A percentile compares a stretch with the other conserved stretches of the same genome.
Conservation (phyloP, 1,284 basidiomycete species). For the Leccinum ponderosum region DNA sequence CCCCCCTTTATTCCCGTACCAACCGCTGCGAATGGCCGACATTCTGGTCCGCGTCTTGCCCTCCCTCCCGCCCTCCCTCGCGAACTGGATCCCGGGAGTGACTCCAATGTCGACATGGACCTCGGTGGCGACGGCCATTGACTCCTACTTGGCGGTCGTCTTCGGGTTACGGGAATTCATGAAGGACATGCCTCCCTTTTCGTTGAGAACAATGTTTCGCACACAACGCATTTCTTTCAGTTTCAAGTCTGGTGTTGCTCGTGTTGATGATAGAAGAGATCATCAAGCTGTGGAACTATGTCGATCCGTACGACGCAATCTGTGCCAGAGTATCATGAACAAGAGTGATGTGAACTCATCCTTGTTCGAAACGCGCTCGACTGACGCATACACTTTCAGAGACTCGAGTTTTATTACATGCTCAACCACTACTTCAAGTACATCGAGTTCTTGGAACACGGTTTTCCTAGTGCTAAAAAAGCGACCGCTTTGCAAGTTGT, state of each 20-base stretch:
- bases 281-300: conserved; percentile 66
- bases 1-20: neutral
- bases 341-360: conserved; percentile 50
- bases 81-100: conserved; percentile 66
- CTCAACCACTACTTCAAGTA: conserved; percentile 98
- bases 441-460: conserved; percentile 92
- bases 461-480: conserved; percentile 97
- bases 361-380: conserved; percentile 1
- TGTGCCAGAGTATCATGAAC: conserved; percentile 84
- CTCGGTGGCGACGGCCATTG: conserved; percentile 69
- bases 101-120: conserved; percentile 82
- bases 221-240: conserved; percentile 86
- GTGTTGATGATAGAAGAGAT: conserved; percentile 88
- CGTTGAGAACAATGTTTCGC: conserved; percentile 86
- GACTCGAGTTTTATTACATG: conserved; percentile 92
- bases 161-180: conserved; percentile 87
- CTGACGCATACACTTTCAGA: conserved; percentile 41
- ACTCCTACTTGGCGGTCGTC: conserved; percentile 83
- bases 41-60: neutral
- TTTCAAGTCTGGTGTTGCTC: conserved; percentile 81
- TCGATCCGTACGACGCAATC: conserved; percentile 77
- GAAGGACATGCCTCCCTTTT: conserved; percentile 73
- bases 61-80: conserved; percentile 53
- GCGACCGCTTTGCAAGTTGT: conserved; percentile 81
- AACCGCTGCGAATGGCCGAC: conserved; percentile 7